Evolutionary conservation across 169 alveolate genomes (phyloP).

Genomic region (Plasmodium malariae): DNA sequence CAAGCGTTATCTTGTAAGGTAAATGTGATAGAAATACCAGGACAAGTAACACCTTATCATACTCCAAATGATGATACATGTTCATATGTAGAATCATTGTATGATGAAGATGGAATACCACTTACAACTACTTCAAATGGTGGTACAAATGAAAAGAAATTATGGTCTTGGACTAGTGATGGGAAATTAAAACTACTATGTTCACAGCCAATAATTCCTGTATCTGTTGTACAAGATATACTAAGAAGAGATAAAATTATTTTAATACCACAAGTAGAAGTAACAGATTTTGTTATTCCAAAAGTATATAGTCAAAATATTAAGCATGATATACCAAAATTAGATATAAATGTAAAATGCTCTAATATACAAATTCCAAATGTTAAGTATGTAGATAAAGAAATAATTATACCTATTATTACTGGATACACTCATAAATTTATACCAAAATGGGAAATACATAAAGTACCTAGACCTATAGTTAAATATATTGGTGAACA

Average conservation of each 20-base stretch:
- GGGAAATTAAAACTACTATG: conserved; percentile 83
- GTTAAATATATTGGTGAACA: conserved; percentile 90
- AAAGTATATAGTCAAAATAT: conserved; percentile 89
- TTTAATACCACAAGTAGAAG: conserved; percentile 89
- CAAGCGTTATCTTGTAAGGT: conserved; percentile 34
- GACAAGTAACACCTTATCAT: conserved; percentile 75
- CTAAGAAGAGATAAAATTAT: conserved; percentile 89
- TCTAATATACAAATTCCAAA: conserved; percentile 86
- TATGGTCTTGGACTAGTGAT: conserved; percentile 86
- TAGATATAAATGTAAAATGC: conserved; percentile 83
- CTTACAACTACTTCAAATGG: conserved; percentile 15
- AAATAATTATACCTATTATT: conserved; percentile 86
- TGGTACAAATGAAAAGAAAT: conserved; percentile 75
- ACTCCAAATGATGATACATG: conserved; percentile 11
- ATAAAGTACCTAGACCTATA: conserved; percentile 90
- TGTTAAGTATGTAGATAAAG: conserved; percentile 87
- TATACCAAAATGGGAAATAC: conserved; percentile 90
- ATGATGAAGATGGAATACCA: conserved; percentile 67
- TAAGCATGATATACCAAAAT: conserved; percentile 88
- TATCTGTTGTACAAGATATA: conserved; percentile 89
- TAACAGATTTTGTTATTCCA: conserved; percentile 87
- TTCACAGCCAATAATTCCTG: conserved; percentile 88
- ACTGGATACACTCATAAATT: conserved; percentile 90
- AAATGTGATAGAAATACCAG: conserved; percentile 45
- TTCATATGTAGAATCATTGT: conserved; percentile 27